These are phyloP conservation scores for Penicillium sp. DNA, from an alignment of 2,329 filamentous ascomycete genomes.

Conservation along the genomic window DNA sequence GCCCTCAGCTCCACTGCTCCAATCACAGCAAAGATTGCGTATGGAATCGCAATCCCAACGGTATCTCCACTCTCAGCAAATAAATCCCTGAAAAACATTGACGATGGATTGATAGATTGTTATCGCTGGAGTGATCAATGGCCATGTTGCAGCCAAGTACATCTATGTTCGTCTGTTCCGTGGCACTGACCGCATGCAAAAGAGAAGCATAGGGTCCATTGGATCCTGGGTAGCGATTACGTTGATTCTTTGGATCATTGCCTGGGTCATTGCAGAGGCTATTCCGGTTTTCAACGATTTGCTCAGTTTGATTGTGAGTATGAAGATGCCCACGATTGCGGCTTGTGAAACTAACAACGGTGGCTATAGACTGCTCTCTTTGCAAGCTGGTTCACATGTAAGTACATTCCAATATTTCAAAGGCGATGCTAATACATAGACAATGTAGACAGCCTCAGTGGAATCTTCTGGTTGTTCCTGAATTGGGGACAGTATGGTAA, in stretches of 20 bases:
- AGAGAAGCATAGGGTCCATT: conserved; percentile 55
- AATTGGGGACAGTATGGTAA: conserved; percentile 38
- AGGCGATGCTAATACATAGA: background rate
- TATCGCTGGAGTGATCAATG: conserved; percentile 71
- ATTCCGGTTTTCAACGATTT: conserved; percentile 72
- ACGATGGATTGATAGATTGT: conserved; percentile 55
- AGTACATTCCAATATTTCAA: conserved; percentile 10
- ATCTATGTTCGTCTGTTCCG: conserved; percentile 66
- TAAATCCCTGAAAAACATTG: background rate
- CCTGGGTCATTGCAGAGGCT: conserved; percentile 70
- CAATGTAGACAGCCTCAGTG: conserved; percentile 12
- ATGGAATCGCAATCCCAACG: conserved; percentile 70
- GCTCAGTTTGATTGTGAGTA: conserved; percentile 60
- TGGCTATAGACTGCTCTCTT: conserved; percentile 57
- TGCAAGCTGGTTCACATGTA: conserved; percentile 67
- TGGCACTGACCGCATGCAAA: conserved; percentile 59
- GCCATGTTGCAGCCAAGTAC: conserved; percentile 67
- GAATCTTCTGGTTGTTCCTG: conserved; percentile 47
- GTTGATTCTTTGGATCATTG: conserved; percentile 61
- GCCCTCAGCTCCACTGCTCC: conserved; percentile 67
- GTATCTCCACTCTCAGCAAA: conserved; percentile 22
- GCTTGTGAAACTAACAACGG: conserved; percentile 19
- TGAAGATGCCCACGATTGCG: background rate
- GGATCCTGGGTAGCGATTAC: conserved; percentile 65
- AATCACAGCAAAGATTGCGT: conserved; percentile 66